Evolutionary conservation across 495 filamentous ascomycete species (phyloP).

Genomic region (Cryomyces minteri): DNA sequence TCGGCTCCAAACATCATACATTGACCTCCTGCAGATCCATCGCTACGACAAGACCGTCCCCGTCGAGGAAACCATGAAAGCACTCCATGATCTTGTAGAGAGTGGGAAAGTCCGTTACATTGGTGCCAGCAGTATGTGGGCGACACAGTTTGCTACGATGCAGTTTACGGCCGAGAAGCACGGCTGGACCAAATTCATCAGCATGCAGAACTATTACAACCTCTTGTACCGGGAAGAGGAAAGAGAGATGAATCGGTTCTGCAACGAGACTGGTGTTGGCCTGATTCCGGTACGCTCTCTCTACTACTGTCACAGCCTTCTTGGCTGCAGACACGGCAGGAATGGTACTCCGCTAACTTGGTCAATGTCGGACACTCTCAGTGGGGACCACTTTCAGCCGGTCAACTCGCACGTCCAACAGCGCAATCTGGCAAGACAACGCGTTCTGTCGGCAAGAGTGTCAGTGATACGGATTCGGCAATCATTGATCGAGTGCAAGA

Average conservation of each 20-base stretch:
- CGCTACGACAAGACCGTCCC: conserved; percentile 11
- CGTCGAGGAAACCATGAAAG: conserved; percentile 18
- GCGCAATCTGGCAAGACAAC: not conserved
- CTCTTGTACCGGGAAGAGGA: conserved; percentile 61
- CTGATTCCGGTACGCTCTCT: conserved; percentile 30
- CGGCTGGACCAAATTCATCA: conserved; percentile 57
- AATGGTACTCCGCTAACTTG: too few relatives aligned
- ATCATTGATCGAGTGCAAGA: conserved; percentile 7
- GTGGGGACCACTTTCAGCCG: conserved; percentile 7
- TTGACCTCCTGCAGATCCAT: conserved; percentile 20
- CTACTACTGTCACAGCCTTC: not conserved
- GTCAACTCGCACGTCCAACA: conserved; percentile 8
- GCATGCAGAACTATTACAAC: conserved; percentile 63
- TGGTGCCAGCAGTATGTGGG: conserved; percentile 48
- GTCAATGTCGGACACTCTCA: not conserved
- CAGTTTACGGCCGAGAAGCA: conserved; percentile 37
- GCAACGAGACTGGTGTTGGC: conserved; percentile 8
- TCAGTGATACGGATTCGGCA: not conserved
- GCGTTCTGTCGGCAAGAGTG: not conserved
- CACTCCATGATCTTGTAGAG: conserved; percentile 45
- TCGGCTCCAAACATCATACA: conserved; percentile 13
- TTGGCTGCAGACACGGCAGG: not conserved
- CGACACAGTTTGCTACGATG: conserved; percentile 43
- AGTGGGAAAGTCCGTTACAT: conserved; percentile 50
- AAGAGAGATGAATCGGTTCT: conserved; percentile 44